Base-by-base conservation (phyloP, 345 rosid species). In the Eutrema japonicum region DNA sequence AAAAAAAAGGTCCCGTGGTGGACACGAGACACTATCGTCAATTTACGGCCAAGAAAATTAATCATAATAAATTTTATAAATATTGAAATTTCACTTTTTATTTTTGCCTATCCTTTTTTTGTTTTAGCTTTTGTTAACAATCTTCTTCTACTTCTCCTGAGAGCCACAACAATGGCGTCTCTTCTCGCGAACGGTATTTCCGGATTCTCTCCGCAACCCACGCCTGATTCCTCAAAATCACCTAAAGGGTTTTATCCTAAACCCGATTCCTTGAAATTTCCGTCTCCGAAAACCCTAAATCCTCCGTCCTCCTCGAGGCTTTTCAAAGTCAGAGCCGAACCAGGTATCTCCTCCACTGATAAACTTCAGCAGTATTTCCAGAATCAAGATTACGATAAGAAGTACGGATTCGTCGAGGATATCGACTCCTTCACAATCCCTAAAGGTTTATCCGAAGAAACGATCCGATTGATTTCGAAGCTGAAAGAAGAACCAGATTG, bases 401-500 rank as follows among this genome's bases (percentile, higher is more conserved):
- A 87, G 53, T 87, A 83, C 59, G 95, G 98, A n/a, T 94, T 91
- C 79, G 77, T 65, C 11, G 61, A 83, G 42, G 95, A 94, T 38
- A 85, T 92, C 61, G 96, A 92, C 38, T 92, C 96, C 2, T 78
- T 84, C 72, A 26, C 96, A 7, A 95, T 95, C 75, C 93, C 93
- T 0, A 95, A 88, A 70, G 99, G 97, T 14, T 90, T 95, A 49
- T 82, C 96, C 0, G 81, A 72, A 42, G 96, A 88, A 37, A 92
- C 96, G 0, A 82, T 91, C 43, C 81, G 89, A 13, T 29, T 71
- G 46, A 89, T 95, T 13, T 91, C 96, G 22, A 71, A 78, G 8
- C 66, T 88, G 57, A 95, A 95, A 68, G 91, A 82, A 6, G 99
- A 92, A 75, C 95, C 98, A 10, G 88, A 77, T 41, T 94, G 98